A percentile compares a stretch with the other conserved stretches of the same genome.
Conservation (phyloP, 805 yeast species). For the Candida qinlingensis region DNA sequence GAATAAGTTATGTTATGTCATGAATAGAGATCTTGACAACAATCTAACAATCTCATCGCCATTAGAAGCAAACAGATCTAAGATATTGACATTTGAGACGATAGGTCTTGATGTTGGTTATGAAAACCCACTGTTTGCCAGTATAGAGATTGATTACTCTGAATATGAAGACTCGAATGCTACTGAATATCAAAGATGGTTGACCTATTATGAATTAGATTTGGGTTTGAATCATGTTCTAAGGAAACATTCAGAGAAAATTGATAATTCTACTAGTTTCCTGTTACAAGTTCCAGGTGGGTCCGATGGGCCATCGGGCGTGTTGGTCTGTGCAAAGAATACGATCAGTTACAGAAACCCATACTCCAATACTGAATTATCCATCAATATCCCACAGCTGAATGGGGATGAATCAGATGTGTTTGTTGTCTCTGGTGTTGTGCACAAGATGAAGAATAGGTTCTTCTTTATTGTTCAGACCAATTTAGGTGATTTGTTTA, state of each 20-base stretch:
- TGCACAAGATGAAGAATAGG: conserved; percentile 56
- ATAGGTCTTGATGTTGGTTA: conserved; percentile 68
- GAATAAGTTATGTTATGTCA: conserved; percentile 63
- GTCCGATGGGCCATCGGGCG: conserved; percentile 65
- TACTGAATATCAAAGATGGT: conserved; percentile 25
- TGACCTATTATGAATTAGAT: conserved; percentile 78
- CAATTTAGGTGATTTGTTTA: conserved; percentile 69
- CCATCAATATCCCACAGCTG: conserved; percentile 55
- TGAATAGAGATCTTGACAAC: conserved; percentile 45
- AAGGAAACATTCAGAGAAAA: conserved; percentile 38
- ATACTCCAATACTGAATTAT: conserved; percentile 27
- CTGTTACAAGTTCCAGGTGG: conserved; percentile 70
- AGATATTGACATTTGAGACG: conserved; percentile 45
- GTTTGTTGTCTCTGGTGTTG: conserved; percentile 48
- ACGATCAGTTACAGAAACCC: conserved; percentile 46
- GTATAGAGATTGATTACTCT: conserved; percentile 60
- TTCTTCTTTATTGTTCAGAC: conserved; percentile 72
- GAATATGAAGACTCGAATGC: conserved; percentile 27
- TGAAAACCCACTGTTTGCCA: conserved; percentile 82
- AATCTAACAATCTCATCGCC: conserved; percentile 60
- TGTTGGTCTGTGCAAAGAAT: conserved; percentile 57
- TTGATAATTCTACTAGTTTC: conserved; percentile 40
- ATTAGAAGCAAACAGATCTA: conserved; percentile 54
- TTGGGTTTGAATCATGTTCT: conserved; percentile 78
- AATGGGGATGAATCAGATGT: conserved; percentile 18